Evolutionary conservation across 768 basidiomycete species (phyloP).

Genomic region (Rossbeevera mucosa): DNA sequence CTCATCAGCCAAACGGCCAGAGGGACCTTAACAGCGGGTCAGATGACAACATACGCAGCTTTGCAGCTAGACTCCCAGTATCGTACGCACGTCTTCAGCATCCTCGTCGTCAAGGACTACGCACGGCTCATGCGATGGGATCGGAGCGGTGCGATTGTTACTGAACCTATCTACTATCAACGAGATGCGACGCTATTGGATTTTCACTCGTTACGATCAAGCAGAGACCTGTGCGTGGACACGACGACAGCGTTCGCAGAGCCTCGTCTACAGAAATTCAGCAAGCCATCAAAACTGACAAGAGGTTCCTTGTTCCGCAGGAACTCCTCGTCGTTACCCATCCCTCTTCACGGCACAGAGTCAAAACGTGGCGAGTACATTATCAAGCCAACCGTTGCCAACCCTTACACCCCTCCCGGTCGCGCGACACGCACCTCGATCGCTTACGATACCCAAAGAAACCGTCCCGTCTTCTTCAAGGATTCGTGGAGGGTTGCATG

Average conservation of each 20-base stretch:
- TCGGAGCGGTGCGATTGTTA: slow-evolving; percentile 11
- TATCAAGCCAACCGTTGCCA: background rate
- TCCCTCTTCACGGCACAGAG: background rate
- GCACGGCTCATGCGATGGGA: slow-evolving; percentile 15
- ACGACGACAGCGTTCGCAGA: background rate
- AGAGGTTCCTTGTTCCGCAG: background rate
- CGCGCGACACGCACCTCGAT: background rate
- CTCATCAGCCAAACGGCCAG: background rate
- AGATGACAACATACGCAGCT: slow-evolving; percentile 15
- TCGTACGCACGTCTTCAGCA: slow-evolving; percentile 8
- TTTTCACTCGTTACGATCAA: background rate
- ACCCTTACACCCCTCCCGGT: background rate
- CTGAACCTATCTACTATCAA: background rate
- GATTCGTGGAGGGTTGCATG: background rate
- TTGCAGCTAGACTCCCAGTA: slow-evolving; percentile 18
- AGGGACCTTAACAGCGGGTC: background rate
- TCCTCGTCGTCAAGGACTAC: slow-evolving; percentile 8
- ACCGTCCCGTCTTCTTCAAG: background rate
- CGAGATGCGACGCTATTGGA: background rate
- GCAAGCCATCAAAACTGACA: background rate
- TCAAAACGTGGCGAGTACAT: background rate
- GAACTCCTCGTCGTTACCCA: background rate
- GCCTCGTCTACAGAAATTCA: background rate
- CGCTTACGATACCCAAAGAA: background rate
- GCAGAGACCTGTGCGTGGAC: background rate